Base-by-base conservation (phyloP, 768 basidiomycete species). In the Paxillus involutus region DNA sequence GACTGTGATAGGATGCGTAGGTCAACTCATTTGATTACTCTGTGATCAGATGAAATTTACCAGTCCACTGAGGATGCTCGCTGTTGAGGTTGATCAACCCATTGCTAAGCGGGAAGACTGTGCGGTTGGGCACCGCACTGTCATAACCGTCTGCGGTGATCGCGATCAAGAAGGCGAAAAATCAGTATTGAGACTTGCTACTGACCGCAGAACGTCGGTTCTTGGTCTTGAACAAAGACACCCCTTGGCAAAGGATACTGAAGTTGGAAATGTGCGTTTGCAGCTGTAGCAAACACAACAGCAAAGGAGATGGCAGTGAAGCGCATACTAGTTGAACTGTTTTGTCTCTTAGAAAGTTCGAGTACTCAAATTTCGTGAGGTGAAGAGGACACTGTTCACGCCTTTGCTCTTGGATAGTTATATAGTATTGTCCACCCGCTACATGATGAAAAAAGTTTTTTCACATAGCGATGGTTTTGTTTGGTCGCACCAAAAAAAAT, bases 201-300 rank as follows among this genome's bases (percentile, higher is more conserved):
- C 79, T 40, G 57, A 88, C 89, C 89, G 63, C 92, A 92, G 64
- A 89, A 88, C 2, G 62, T 71, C 11, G 77, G 74, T 58, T 89
- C 87, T 14, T 75, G 61, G 48, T 78, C 72, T 52, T 85, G 79
- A 50, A 77, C 77, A 66, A 94, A 94, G 0, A 60, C 65, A 2
- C 92, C 93, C 44, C 92, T 78, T 11, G 89, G 85, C 1, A 75
- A 59, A 16, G 92, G 93, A 68, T 82, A 93, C 62, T 86, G 80
- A 41, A 94, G 75, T 59, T 88, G 85, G 73, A 94, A 94, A 70
- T 95, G 92, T 8, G 89, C 91, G 45, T 72, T 74, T 30, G 75
- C 84, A 40, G 72, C 66, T 33, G 77, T 63, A 13, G 73, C 70
- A 21, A 80, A 66, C 35, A 68, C 61, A 36, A 70, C 63, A 26